A percentile compares a stretch with the other conserved stretches of the same genome.
Evolutionary conservation across 1,284 basidiomycete genomes (phyloP).

Genomic region (Takashimella koratensis): DNA sequence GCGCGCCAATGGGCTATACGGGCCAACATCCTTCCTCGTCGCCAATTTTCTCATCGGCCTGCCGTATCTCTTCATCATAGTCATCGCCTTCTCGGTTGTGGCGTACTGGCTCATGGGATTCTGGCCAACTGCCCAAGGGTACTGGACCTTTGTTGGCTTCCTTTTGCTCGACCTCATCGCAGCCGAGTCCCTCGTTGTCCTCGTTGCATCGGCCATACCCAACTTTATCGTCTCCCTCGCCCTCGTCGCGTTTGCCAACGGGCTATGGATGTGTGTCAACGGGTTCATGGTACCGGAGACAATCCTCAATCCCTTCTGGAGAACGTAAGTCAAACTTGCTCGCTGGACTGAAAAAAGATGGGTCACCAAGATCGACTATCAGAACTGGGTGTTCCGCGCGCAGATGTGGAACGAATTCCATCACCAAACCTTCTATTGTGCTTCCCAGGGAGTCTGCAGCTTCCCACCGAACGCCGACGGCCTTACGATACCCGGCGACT

Average conservation of each 20-base stretch:
- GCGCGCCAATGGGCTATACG: conserved; percentile 44
- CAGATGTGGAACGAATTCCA: conserved; percentile 42
- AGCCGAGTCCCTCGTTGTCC: conserved; percentile 57
- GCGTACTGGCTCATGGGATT: conserved; percentile 26
- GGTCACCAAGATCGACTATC: conserved; percentile 51
- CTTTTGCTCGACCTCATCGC: conserved; percentile 59
- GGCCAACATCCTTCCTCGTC: conserved; percentile 32
- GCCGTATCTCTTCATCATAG: conserved; percentile 47
- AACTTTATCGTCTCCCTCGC: conserved; percentile 63
- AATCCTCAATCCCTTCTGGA: conserved; percentile 7
- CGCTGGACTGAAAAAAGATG: conserved; percentile 30
- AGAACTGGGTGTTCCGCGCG: conserved; percentile 38
- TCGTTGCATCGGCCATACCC: conserved; percentile 57
- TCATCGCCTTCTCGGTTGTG: conserved; percentile 29
- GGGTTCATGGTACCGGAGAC: conserved; percentile 15
- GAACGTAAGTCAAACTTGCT: conserved; percentile 1
- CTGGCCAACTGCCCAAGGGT: conserved; percentile 32
- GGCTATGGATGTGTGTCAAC: conserved; percentile 59
- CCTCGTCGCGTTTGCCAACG: conserved; percentile 57
- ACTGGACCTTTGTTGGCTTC: conserved; percentile 58
- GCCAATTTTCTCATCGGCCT: conserved; percentile 43
- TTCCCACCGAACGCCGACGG: conserved; percentile 9
- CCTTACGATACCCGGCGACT: conserved; percentile 21
- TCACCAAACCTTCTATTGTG: conserved; percentile 10
- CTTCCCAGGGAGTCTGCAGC: conserved; percentile 10